phyloP scores from a whole-genome alignment of 352 stramenopile genomes.

The Halophytophthora polymorphica region DNA sequence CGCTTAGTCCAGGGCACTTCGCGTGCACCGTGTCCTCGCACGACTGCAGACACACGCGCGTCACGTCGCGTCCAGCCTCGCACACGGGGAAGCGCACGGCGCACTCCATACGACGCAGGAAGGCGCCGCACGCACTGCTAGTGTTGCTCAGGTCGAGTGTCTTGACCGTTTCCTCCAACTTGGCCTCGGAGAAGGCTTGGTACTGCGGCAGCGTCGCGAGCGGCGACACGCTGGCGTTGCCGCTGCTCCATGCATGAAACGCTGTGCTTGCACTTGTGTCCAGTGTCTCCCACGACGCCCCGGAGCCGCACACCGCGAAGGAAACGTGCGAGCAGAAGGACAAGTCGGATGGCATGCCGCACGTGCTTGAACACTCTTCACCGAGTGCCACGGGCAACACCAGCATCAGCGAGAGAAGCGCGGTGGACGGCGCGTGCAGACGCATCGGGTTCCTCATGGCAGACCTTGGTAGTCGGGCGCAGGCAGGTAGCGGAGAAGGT shows the following conservation, averaged over 20 bases:
- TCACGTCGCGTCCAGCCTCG: slow-evolving; percentile 72
- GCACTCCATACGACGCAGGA: slow-evolving; percentile 65
- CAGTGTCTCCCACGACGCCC: slow-evolving; percentile 61
- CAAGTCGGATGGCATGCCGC: slow-evolving; percentile 65
- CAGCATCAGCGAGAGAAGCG: slow-evolving; percentile 13
- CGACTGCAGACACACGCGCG: slow-evolving; percentile 57
- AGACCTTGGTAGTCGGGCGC: no score
- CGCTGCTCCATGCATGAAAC: slow-evolving; percentile 44
- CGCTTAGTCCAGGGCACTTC: slow-evolving; percentile 55
- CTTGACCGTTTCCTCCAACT: slow-evolving; percentile 39
- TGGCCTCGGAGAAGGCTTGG: slow-evolving; percentile 20
- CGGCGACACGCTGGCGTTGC: slow-evolving; percentile 35
- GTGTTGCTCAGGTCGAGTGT: slow-evolving; percentile 60
- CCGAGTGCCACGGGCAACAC: slow-evolving; percentile 9
- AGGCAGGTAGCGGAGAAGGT: no score
- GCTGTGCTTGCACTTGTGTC: slow-evolving; percentile 37
- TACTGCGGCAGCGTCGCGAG: slow-evolving; percentile 56
- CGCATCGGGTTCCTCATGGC: no score
- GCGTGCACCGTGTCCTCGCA: slow-evolving; percentile 59
- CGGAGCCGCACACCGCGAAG: slow-evolving; percentile 59
- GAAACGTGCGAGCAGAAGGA: slow-evolving; percentile 80
- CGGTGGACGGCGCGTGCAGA: no score
- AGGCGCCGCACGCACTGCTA: slow-evolving; percentile 51
- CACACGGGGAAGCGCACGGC: slow-evolving; percentile 77
- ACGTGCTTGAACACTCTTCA: slow-evolving; percentile 70